These are phyloP conservation scores for Citropsis articulata DNA, from an alignment of 345 rosid species.

Conservation along the genomic window DNA sequence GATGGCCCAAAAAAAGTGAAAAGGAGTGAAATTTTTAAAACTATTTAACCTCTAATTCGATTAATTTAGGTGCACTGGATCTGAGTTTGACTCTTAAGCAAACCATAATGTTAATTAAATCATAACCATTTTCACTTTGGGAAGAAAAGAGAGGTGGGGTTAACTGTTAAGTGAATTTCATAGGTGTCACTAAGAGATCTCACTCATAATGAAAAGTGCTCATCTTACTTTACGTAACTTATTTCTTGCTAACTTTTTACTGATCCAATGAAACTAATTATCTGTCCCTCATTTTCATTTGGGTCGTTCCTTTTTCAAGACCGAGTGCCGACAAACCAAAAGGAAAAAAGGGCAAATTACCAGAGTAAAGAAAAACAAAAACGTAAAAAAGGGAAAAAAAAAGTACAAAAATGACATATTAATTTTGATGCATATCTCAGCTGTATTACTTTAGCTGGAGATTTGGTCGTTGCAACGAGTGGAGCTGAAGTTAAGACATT, in stretches of 20 bases:
- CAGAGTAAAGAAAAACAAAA: background rate
- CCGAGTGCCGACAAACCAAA: background rate
- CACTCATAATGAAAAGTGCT: background rate
- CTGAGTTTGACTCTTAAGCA: background rate
- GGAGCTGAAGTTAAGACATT: background rate
- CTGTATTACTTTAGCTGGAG: background rate
- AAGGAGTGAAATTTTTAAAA: background rate
- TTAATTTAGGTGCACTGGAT: background rate
- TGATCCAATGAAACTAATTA: constrained; percentile 1
- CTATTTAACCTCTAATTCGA: background rate
- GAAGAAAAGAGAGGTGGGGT: background rate
- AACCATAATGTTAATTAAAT: constrained; percentile 12
- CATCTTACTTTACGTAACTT: background rate
- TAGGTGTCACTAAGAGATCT: background rate
- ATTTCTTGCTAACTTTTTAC: background rate
- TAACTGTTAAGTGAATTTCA: background rate
- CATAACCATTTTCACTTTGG: constrained; percentile 12
- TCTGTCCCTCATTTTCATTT: too few relatives aligned
- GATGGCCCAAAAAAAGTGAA: background rate
- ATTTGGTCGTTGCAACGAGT: constrained; percentile 3
- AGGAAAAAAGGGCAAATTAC: background rate
- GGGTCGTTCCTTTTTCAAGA: constrained; percentile 5
- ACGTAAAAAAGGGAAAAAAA: too few relatives aligned
- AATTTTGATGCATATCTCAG: background rate
- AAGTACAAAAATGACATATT: background rate